Conservation (phyloP, 176 grass and related monocot genomes). For the Cymbopogon citratus region DNA sequence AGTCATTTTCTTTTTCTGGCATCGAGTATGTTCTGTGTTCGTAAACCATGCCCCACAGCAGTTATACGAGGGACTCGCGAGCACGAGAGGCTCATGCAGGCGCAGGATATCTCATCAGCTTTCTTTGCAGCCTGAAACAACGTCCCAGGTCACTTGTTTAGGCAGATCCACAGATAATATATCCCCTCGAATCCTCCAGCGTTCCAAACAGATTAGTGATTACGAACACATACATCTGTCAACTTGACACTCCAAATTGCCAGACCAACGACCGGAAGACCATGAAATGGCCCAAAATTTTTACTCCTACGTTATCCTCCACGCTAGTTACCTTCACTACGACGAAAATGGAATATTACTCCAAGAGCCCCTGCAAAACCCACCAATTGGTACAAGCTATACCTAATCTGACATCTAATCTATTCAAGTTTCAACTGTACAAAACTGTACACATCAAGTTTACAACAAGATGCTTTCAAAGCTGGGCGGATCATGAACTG, state of each 20-base stretch:
- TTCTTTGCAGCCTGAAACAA: background rate
- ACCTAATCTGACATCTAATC: constrained; percentile 14
- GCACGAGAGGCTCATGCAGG: background rate
- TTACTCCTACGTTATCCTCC: background rate
- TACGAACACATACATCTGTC: background rate
- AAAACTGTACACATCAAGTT: constrained; percentile 11
- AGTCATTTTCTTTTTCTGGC: no score
- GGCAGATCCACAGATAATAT: background rate
- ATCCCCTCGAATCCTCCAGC: background rate
- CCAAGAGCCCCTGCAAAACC: background rate
- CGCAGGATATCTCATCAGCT: background rate
- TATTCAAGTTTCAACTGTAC: constrained; percentile 18
- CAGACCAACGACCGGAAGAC: background rate
- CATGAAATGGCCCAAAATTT: background rate
- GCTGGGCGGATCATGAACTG: constrained; percentile 20
- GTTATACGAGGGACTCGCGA: background rate
- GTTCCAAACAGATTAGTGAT: background rate
- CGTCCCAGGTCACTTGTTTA: background rate
- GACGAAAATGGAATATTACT: background rate
- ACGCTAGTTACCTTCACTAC: background rate
- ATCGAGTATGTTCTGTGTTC: no score
- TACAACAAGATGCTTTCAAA: background rate
- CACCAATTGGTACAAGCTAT: background rate
- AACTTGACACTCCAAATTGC: background rate
- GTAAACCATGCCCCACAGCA: no score